Percentiles rank a stretch among this genome's conserved stretches.
phyloP scores from a whole-genome alignment of 495 filamentous ascomycete species.

The Xylaria longipes region DNA sequence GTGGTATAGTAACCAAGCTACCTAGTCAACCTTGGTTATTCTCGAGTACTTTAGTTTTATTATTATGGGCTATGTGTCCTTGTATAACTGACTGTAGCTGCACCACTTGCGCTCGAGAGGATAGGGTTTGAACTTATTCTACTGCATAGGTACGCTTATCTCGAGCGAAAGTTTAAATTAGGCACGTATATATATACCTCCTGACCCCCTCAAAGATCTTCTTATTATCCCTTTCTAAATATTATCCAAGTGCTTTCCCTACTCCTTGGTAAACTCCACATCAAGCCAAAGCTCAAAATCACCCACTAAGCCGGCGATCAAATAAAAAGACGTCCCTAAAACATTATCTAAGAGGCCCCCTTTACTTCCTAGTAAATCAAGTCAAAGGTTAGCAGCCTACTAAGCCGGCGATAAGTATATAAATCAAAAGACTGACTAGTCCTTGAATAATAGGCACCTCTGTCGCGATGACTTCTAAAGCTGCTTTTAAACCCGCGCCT shows the following conservation, averaged over 20 bases:
- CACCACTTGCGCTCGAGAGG: too few species aligned
- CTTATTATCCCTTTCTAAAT: neutral
- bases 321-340: neutral
- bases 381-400: constrained; percentile 1
- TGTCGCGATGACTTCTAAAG: neutral
- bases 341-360: neutral
- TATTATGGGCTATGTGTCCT: neutral
- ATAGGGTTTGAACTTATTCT: neutral
- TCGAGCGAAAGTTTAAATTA: constrained; percentile 6
- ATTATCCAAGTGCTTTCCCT: neutral
- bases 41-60: neutral
- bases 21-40: too few species aligned
- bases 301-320: neutral
- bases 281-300: constrained; percentile 3
- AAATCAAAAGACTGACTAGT: neutral
- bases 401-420: neutral
- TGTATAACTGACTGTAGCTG: neutral
- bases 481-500: neutral
- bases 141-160: neutral
- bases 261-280: constrained; percentile 3
- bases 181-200: constrained; percentile 2
- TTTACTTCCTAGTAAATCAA: neutral
- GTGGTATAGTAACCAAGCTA: too few species aligned
- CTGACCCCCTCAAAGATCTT: neutral
- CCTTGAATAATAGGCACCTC: neutral